Conservation (phyloP, 805 yeast genomes). For the Pichia membranifaciens region DNA sequence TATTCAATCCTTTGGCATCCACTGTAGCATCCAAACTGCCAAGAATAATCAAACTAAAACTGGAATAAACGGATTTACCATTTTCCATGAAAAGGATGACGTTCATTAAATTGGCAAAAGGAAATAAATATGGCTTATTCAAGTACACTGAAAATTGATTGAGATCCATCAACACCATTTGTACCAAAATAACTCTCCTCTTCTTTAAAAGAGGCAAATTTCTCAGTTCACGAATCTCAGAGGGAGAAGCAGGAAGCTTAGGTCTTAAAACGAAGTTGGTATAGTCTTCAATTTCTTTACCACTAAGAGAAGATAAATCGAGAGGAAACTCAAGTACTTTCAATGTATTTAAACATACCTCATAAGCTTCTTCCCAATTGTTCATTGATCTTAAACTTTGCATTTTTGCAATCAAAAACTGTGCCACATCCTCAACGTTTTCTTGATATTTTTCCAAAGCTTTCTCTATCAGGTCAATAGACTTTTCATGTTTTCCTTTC, state of each 20-base stretch:
- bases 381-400: constrained; percentile 33
- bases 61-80: constrained; percentile 37
- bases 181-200: constrained; percentile 29
- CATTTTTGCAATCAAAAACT: constrained; percentile 33
- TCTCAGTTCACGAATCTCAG: constrained; percentile 33
- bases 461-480: constrained; percentile 32
- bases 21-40: constrained; percentile 31
- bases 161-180: constrained; percentile 37
- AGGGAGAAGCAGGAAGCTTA: constrained; percentile 35
- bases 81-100: constrained; percentile 32
- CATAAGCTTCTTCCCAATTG: constrained; percentile 29
- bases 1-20: constrained; percentile 29
- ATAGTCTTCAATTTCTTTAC: constrained; percentile 15
- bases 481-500: constrained; percentile 30
- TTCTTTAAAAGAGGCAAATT: constrained; percentile 23
- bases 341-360: constrained; percentile 33
- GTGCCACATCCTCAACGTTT: constrained; percentile 29
- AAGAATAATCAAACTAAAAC: constrained; percentile 35
- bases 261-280: constrained; percentile 20
- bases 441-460: constrained; percentile 29
- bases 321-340: constrained; percentile 30
- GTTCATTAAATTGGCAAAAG: constrained; percentile 31
- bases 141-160: constrained; percentile 31
- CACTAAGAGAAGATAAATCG: constrained; percentile 1
- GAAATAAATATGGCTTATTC: constrained; percentile 26